These are phyloP conservation scores for Ramalina intermedia DNA, from an alignment of 495 filamentous ascomycete genomes.

Conservation along the genomic window DNA sequence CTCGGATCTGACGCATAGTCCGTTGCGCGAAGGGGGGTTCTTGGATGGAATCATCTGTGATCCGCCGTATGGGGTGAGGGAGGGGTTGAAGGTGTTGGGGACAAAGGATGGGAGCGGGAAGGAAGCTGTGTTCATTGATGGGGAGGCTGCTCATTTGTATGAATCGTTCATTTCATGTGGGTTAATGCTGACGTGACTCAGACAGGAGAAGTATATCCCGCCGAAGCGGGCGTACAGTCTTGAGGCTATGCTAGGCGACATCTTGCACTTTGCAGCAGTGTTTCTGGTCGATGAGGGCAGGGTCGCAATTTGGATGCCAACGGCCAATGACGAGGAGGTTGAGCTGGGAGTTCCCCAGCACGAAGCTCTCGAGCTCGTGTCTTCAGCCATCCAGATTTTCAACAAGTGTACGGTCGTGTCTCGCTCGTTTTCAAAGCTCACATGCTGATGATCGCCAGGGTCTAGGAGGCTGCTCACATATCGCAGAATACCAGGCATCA, in stretches of 20 bases:
- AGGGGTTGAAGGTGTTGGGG: conserved; percentile 79
- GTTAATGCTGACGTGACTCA: conserved; percentile 16
- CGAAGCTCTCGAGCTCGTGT: conserved; percentile 58
- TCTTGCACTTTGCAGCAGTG: conserved; percentile 64
- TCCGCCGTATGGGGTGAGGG: conserved; percentile 92
- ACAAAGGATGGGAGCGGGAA: conserved; percentile 48
- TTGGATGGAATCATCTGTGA: conserved; percentile 94
- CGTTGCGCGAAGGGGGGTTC: conserved; percentile 42
- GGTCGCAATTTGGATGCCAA: conserved; percentile 95
- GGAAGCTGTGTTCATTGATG: conserved; percentile 52
- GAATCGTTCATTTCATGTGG: conserved; percentile 9
- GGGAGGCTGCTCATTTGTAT: conserved; percentile 55
- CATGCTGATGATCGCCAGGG: conserved; percentile 36
- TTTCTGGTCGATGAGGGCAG: conserved; percentile 73
- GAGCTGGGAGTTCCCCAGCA: conserved; percentile 68
- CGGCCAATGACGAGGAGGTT: conserved; percentile 59
- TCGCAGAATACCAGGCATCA: conserved; percentile 47
- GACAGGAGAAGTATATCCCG: conserved; percentile 64
- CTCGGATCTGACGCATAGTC: conserved; percentile 80
- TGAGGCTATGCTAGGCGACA: conserved; percentile 72
- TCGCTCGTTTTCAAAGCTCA: not conserved
- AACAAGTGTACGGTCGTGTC: conserved; percentile 53
- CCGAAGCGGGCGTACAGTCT: conserved; percentile 90
- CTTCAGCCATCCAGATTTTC: conserved; percentile 71
- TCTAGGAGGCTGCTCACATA: conserved; percentile 80